phyloP scores from a whole-genome alignment of 495 filamentous ascomycete species.

The Podospora fimiseda region DNA sequence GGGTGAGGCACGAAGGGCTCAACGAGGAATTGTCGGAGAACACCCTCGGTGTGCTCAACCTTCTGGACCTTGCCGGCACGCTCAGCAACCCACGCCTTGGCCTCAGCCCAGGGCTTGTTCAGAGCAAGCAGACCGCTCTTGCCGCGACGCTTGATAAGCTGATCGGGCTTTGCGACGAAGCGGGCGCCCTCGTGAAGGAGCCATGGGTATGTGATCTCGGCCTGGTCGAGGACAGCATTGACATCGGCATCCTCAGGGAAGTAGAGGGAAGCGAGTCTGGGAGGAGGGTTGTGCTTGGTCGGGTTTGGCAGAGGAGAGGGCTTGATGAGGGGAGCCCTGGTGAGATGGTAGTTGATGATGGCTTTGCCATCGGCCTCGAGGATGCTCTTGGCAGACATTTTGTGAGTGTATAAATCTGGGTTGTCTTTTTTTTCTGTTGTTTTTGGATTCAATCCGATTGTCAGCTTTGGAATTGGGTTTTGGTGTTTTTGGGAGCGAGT shows the following conservation, averaged over 20 bases:
- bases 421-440: slow-evolving; percentile 10
- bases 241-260: slow-evolving; percentile 85
- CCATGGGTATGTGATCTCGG: slow-evolving; percentile 93
- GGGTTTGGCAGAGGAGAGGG: slow-evolving; percentile 83
- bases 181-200: slow-evolving; percentile 71
- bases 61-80: slow-evolving; percentile 83
- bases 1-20: slow-evolving; percentile 98
- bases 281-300: slow-evolving; percentile 82
- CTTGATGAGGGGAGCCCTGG: slow-evolving; percentile 94
- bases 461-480: background rate
- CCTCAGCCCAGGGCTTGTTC: slow-evolving; percentile 96
- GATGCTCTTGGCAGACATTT: slow-evolving; percentile 98
- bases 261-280: slow-evolving; percentile 84
- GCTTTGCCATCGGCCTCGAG: slow-evolving; percentile 99
- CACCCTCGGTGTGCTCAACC: slow-evolving; percentile 87
- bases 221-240: slow-evolving; percentile 84
- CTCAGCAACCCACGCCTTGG: slow-evolving; percentile 85
- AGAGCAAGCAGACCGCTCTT: slow-evolving; percentile 95
- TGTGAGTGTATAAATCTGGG: slow-evolving; percentile 24
- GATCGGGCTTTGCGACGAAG: slow-evolving; percentile 99
- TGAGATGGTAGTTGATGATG: slow-evolving; percentile 99
- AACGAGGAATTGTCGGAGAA: slow-evolving; percentile 90
- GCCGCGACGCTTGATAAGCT: slow-evolving; percentile 97
- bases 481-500: background rate
- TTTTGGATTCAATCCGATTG: slow-evolving; percentile 3